Base-by-base conservation (phyloP, 257 asterid genomes). In the Cynanchum wilfordii region DNA sequence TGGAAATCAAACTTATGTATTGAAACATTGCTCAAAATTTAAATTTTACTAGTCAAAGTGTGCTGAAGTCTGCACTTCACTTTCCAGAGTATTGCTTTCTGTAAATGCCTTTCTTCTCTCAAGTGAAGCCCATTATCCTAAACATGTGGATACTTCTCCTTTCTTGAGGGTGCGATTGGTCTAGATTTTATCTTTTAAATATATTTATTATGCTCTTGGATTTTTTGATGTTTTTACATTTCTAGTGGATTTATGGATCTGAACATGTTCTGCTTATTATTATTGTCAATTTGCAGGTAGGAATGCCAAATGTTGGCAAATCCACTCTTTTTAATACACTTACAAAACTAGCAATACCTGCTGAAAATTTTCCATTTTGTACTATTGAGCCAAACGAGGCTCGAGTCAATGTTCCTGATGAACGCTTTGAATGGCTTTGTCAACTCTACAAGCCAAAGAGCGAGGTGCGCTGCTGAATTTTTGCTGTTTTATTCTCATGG, bases 381-480 rank as follows among this genome's bases (percentile, higher is more conserved):
- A 95, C 99, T 71, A 92, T 95, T 57, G 96, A 95, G 87, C 99
- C 99, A 72, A 95, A 92, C 60, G 99, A 95, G 83, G 99, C 99
- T 66, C 84, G 99, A 49, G 98, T 95, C 38, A 77, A 92, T 71
- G 69, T 95, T 75, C 99, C 99, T 0, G 98, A 95, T 75, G 98
- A 92, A 84, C 82, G 99, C 70, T 95, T 95, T 76, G 96, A 95
- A 22, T 95, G 98, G 99, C 97, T 95, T 44, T 89, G 92, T 70
- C 92, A 92, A 75, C 86, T 89, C 66, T 87, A 70, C 90, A 95
- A 90, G 89, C 97, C 98, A 44, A 95, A 95, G 84, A 92, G 98
- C 38, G 97, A 92, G 99, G 99, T 95, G 40, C 12, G 79, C 73
- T 20, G 30, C 64, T 33, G 40, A 66, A 72, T 71, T 57, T 38